phyloP scores from a whole-genome alignment of 2,329 filamentous ascomycete species.

The Cordyceps farinosa region DNA sequence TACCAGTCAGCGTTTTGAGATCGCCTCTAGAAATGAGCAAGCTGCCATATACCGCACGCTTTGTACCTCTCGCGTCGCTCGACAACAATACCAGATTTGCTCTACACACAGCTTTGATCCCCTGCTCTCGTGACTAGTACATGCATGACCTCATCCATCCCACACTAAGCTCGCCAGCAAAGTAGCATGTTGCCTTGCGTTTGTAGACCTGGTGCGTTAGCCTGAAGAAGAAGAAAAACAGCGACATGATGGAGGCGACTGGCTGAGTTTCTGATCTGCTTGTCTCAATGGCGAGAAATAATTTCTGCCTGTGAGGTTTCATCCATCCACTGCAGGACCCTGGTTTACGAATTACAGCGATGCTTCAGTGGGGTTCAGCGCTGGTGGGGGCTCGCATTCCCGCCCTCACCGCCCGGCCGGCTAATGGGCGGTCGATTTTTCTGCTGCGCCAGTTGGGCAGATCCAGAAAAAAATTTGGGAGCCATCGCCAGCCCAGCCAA shows the following conservation, averaged over 20 bases:
- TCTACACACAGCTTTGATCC: neutral
- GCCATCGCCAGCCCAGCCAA: slow-evolving; percentile 26
- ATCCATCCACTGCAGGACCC: neutral
- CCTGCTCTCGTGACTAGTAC: slow-evolving; percentile 14
- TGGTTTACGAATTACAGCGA: neutral
- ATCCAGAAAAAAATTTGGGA: slow-evolving; percentile 31
- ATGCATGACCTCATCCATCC: neutral
- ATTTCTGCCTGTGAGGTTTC: neutral
- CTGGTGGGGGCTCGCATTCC: slow-evolving; percentile 7
- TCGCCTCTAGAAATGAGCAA: slow-evolving; percentile 15
- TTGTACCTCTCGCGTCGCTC: slow-evolving; percentile 16
- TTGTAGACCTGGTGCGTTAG: neutral
- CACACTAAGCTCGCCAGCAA: neutral
- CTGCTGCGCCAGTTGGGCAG: slow-evolving; percentile 24
- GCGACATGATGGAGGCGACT: too few relatives aligned
- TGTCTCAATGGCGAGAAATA: neutral
- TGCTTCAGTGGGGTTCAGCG: slow-evolving; percentile 13
- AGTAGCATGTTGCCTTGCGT: neutral
- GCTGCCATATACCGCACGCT: slow-evolving; percentile 15
- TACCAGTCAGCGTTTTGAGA: slow-evolving; percentile 18
- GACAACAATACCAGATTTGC: slow-evolving; percentile 19
- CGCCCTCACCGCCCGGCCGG: slow-evolving; percentile 22
- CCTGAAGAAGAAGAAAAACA: too few relatives aligned
- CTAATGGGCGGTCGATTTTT: slow-evolving; percentile 21
- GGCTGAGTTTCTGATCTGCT: too few relatives aligned